Evolutionary conservation across 108 stramenopile genomes (phyloP), one percentile per base, ranked within the genome.

Genomic region (Parietichytrium sp.): DNA sequence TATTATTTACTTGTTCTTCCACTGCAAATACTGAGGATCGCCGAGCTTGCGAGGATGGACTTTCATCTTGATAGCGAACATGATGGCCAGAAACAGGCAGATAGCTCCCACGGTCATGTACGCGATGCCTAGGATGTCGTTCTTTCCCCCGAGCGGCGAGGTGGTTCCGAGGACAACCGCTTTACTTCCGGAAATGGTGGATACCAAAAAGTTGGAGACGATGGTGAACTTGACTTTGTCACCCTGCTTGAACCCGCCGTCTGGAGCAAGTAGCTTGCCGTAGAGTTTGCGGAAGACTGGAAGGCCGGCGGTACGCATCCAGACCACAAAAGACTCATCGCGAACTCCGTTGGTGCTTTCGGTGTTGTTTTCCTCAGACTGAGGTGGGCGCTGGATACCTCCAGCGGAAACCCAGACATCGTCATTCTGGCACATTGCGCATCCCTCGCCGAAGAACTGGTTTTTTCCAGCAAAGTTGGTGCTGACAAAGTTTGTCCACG

Each of bases 251-350:
- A 99, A 89, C 31, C 89, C 89, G 54, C 88, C 82, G 49, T 95
- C 91, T 12, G 78, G 48, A 18, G 48, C 25, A 1, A 27, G n/a
- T 80, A 98, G 94, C 51, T 89, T 93, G 16, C 97, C 98, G 82
- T 99, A 98, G 12, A 98, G 88, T 83, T 99, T 99, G 47, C 97
- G 94, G 87, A 99, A 99, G 18, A 78, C 86, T 1, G 97, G 93
- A 10, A 94, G 81, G 0, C 93, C 93, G 3, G 97, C 97, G 3
- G 91, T 88, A 16, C 97, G 88, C 99, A 99, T 99, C 99, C 99
- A 99, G 6, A 98, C 98, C 6, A 97, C 91, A 86, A 99, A 98
- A 84, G 97, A 97, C 81, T 99, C 97, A 83, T 98, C 92, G 13
- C 86, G 88, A 3, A 99, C 98, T 6, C 96, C 96, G 45, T 95